Base-by-base conservation (phyloP, 2,329 filamentous ascomycete species). In the Sporothrix humicola region DNA sequence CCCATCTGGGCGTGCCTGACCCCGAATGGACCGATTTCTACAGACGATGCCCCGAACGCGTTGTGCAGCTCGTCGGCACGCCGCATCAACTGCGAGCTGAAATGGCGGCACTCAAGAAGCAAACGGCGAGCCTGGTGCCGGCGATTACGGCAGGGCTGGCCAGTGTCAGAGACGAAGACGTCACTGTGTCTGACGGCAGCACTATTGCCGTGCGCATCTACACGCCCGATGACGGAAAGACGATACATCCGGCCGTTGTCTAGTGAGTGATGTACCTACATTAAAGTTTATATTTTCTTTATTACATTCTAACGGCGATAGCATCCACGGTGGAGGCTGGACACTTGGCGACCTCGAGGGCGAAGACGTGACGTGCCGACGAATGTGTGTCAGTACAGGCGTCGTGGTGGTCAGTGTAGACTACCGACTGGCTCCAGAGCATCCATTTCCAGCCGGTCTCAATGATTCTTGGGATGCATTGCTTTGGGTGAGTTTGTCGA, bases 381-480 rank as follows among this genome's bases (percentile, higher is more conserved):
- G 61, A 4, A 65, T 65, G 42, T 48, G 61, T 9, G 61, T 48
- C 37, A 17, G 61, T 26, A 20, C 61, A 0, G 61, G 61, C 2
- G 42, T 65, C 5, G 42, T 48, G 42, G 42, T 48, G 7, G 42
- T 65, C 42, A 65, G 61, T 6, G n/a, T 48, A 5, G n/a, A 65
- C 42, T 48, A 65, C 15, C 42, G 59, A 26, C n/a, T 65, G n/a
- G 61, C 61, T 7, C 61, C 42, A 6, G 42, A 48, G 61, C n/a
- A 65, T 65, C 20, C 31, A 15, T 69, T 56, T 17, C 50, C 66
- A 50, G 8, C 50, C 23, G 66, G 31, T 15, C 66, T 56, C 31
- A 23, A 44, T 7, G 26, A 69, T 44, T 69, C 48, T 15, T 65
- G 42, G 66, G 66, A 69, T 42, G 66, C 66, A 20, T 15, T 56